Base-by-base conservation (phyloP, 768 basidiomycete species). In the Dacryopinax spathularia region DNA sequence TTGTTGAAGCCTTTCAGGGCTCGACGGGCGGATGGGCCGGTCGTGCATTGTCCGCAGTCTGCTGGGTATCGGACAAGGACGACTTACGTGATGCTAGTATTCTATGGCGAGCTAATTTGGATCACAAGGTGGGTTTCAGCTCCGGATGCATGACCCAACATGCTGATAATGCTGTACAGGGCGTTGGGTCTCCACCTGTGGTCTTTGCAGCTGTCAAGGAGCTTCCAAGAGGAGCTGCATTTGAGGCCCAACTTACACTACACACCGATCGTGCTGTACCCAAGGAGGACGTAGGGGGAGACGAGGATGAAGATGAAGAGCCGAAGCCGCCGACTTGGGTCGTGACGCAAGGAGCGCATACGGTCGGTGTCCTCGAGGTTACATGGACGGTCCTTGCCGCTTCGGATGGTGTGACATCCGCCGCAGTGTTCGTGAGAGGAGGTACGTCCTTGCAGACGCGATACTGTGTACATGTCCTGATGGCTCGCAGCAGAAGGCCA, bases 161-260 rank as follows among this genome's bases (percentile, higher is more conserved):
- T 35, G n/a, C 25, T 29, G 15, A 10, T 9, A n/a, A 13, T 22
- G 2, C 33, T 41, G 22, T 18, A 34, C 37, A 34, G 33, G 33
- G 33, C 4, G 59, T 60, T 20, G 16, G 39, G 22, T 33, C 22
- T 6, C 71, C 71, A 7, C 77, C 79, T 4, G 80, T 80, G 0
- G 73, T 92, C 6, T 88, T 87, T 69, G 68, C 85, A 0, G 80
- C 77, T 1, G 80, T 89, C 5, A 80, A 82, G 62, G 77, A 80
- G 35, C 75, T 92, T 7, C 90, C 90, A 0, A 89, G 87, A 68
- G 79, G 77, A 62, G 90, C 88, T 1, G 71, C 82, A 34, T 69
- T 90, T 12, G 90, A 92, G 71, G 89, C 89, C 68, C 89, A 91
- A 70, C 82, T 85, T 1, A 66, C 22, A 41, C 70, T 84, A 12